These are phyloP conservation scores for Alternaria longipes DNA, from an alignment of 2,329 filamentous ascomycete genomes.

Conservation along the genomic window DNA sequence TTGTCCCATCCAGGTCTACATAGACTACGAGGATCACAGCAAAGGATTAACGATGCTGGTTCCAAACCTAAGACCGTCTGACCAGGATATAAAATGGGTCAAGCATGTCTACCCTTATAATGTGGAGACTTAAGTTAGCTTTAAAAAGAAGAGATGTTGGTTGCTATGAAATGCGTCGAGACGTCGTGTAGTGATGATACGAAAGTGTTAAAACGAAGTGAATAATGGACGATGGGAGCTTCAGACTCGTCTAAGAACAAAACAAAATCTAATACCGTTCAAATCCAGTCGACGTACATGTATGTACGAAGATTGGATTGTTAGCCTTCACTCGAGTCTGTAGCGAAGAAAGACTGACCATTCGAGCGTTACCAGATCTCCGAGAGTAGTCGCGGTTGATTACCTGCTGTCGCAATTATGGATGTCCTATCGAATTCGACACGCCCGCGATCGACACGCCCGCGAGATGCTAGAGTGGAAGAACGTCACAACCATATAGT, in stretches of 20 bases:
- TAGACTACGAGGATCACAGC: not conserved
- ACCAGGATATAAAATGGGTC: slow-evolving; percentile 7
- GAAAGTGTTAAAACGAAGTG: too few relatives aligned
- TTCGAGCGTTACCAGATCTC: not conserved
- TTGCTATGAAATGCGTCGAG: not conserved
- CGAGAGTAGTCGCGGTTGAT: not conserved
- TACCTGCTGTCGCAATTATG: not conserved
- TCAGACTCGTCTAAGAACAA: not conserved
- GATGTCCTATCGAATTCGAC: not conserved
- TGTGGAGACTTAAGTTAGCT: not conserved
- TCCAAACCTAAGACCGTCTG: slow-evolving; percentile 8
- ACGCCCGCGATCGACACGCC: not conserved
- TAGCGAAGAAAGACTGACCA: not conserved
- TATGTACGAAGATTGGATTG: not conserved
- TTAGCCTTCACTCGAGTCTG: not conserved
- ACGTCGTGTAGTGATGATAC: not conserved
- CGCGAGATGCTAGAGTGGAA: not conserved
- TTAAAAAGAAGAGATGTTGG: not conserved
- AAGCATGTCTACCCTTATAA: slow-evolving; percentile 1
- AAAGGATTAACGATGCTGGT: not conserved
- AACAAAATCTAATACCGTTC: not conserved
- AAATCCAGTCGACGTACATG: not conserved
- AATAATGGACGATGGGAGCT: not conserved
- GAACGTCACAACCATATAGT: not conserved
- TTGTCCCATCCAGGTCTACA: not conserved